Base-by-base conservation (phyloP, 306 rosid species). In the Fagus sylvatica region DNA sequence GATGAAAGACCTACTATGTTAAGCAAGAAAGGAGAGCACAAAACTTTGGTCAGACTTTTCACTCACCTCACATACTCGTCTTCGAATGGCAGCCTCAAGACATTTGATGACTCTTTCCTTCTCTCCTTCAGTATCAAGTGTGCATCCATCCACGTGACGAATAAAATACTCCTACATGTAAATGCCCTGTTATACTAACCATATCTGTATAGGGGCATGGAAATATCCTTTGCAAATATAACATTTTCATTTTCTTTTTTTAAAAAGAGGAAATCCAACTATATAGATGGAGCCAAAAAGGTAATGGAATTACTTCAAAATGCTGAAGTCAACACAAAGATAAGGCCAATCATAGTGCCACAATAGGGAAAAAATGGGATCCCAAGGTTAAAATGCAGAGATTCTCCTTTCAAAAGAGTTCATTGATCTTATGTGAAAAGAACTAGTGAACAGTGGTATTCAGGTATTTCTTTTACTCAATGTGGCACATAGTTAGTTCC, bases 11-110 rank as follows among this genome's bases (percentile, higher is more conserved):
- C 51, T 33, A 16, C 40, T 5, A 33, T 32, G 68, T 61, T 33
- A 37, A 69, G 51, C 75, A 43, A 51, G 48, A 73, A 69, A 54
- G 62, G 42, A 22, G 53, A 70, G 60, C 46, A 32, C 9, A 46
- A 41, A 76, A 77, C 42, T 61, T 71, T 64, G 53, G 75, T 61
- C 49, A 32, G 34, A 74, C 37, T 53, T 39, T 36, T 33, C 62
- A 66, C 81, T 86, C 78, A 89, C 98, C 98, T 90, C 98, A 83
- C 96, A 85, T 59, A 90, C 89, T 90, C 97, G 80, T 94, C 98
- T 90, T 56, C 72, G 88, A 84, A 94, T 94, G 42, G 95, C 98
- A 69, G 97, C 97, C 77, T 92, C 92, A 72, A 94, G 88, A 84
- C 98, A 94, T 89, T 92, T 87, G 81, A 88, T 76, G 28, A 92